Percentiles rank a stretch among this genome's conserved stretches.
These are phyloP conservation scores for Beauveria sp. DNA, from an alignment of 2,329 filamentous ascomycete species.

Conservation along the genomic window DNA sequence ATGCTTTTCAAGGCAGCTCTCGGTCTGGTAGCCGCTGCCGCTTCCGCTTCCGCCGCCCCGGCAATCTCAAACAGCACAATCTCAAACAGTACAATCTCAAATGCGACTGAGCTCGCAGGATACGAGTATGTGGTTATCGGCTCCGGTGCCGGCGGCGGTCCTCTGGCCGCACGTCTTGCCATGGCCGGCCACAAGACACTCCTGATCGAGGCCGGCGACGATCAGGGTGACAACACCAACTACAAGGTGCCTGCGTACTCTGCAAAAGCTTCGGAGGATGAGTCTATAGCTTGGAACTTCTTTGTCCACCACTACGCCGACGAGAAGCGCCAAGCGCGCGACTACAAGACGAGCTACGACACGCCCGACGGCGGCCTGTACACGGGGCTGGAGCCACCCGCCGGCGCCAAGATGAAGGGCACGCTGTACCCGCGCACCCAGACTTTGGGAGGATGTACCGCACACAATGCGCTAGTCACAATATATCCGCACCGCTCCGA, in stretches of 20 bases:
- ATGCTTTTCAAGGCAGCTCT: slow-evolving; percentile 10
- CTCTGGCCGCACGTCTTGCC: slow-evolving; percentile 51
- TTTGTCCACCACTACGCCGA: slow-evolving; percentile 56
- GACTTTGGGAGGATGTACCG: slow-evolving; percentile 48
- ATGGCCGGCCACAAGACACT: slow-evolving; percentile 50
- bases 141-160: slow-evolving; percentile 51
- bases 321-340: slow-evolving; percentile 40
- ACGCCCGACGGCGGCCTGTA: slow-evolving; percentile 43
- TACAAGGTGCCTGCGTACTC: slow-evolving; percentile 48
- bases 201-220: slow-evolving; percentile 54
- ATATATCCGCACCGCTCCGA: slow-evolving; percentile 46
- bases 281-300: slow-evolving; percentile 52
- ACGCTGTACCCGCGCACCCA: slow-evolving; percentile 51
- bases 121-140: slow-evolving; percentile 60
- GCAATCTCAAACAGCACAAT: slow-evolving; percentile 15
- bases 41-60: slow-evolving; percentile 12
- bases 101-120: slow-evolving; percentile 20
- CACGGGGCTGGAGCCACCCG: slow-evolving; percentile 44
- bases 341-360: slow-evolving; percentile 52
- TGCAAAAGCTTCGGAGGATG: slow-evolving; percentile 46
- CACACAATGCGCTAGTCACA: slow-evolving; percentile 47
- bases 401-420: slow-evolving; percentile 42
- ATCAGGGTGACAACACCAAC: slow-evolving; percentile 40
- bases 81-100: slow-evolving; percentile 17
- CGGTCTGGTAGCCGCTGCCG: slow-evolving; percentile 14